These are phyloP conservation scores for Phyllosticta capitalensis DNA, from an alignment of 2,329 filamentous ascomycete genomes.

Conservation along the genomic window DNA sequence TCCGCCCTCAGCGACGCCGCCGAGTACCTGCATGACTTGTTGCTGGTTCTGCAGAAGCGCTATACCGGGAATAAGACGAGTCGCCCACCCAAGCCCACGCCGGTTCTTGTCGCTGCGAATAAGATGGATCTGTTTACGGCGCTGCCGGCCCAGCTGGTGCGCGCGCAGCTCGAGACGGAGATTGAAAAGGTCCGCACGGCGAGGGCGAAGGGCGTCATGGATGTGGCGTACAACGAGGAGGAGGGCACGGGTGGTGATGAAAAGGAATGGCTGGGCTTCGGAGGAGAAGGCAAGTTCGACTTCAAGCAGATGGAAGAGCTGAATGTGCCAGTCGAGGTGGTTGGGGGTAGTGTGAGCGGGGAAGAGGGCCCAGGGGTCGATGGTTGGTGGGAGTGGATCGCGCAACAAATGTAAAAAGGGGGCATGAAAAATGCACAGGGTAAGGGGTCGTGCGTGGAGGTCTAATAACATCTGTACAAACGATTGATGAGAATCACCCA, in stretches of 20 bases:
- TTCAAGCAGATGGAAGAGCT: constrained; percentile 80
- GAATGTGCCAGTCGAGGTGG: constrained; percentile 65
- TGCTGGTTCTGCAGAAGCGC: constrained; percentile 73
- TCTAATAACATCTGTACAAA: background rate
- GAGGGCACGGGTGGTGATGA: constrained; percentile 46
- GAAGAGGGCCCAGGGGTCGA: constrained; percentile 60
- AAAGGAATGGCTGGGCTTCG: constrained; percentile 68
- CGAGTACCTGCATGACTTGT: constrained; percentile 77
- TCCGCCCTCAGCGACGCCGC: constrained; percentile 59
- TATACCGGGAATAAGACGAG: constrained; percentile 47
- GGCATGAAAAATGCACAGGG: background rate
- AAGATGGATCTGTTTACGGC: constrained; percentile 95
- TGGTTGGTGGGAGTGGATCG: constrained; percentile 89
- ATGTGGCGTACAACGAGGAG: constrained; percentile 64
- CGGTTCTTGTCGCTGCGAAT: constrained; percentile 81
- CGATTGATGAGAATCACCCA: background rate
- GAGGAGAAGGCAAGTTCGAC: constrained; percentile 64
- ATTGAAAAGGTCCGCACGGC: constrained; percentile 68
- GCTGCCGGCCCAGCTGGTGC: constrained; percentile 67
- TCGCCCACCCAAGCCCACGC: constrained; percentile 51
- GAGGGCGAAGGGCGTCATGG: constrained; percentile 66
- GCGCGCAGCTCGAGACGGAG: constrained; percentile 66
- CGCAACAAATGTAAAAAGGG: constrained; percentile 51
- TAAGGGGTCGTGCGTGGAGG: background rate
- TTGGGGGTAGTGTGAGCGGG: constrained; percentile 61